Conservation (phyloP, 1,284 basidiomycete genomes). For the Boletus sp. region DNA sequence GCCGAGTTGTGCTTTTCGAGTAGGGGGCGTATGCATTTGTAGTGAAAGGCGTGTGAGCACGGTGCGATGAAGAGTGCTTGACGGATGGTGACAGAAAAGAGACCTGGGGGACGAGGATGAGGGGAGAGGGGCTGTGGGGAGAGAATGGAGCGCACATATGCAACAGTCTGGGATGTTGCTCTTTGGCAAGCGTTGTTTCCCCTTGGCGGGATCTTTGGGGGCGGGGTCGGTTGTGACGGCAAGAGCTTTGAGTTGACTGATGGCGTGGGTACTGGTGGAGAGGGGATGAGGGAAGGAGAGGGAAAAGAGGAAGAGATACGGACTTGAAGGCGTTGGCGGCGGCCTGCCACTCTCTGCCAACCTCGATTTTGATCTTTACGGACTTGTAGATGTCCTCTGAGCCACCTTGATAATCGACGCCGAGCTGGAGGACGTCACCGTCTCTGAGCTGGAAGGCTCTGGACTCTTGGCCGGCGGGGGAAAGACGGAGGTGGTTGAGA, state of each 20-base stretch:
- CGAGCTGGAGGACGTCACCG: slow-evolving; percentile 94
- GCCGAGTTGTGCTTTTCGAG: slow-evolving; percentile 88
- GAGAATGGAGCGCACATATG: slow-evolving; percentile 68
- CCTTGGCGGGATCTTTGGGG: slow-evolving; percentile 19
- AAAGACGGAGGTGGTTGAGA: slow-evolving; percentile 92
- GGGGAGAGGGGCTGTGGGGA: background rate
- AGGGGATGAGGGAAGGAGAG: background rate
- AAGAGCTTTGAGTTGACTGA: slow-evolving; percentile 81
- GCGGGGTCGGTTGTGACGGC: slow-evolving; percentile 43
- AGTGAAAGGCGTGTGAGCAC: slow-evolving; percentile 97
- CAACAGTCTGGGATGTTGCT: slow-evolving; percentile 86
- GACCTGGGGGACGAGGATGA: slow-evolving; percentile 49
- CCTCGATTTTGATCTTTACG: slow-evolving; percentile 95
- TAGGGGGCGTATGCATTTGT: slow-evolving; percentile 96
- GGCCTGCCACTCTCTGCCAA: slow-evolving; percentile 89
- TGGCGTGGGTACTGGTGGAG: slow-evolving; percentile 65
- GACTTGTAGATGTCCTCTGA: slow-evolving; percentile 98
- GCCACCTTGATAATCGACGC: slow-evolving; percentile 98
- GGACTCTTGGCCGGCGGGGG: slow-evolving; percentile 82
- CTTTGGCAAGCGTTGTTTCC: slow-evolving; percentile 48
- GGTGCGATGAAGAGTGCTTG: slow-evolving; percentile 98
- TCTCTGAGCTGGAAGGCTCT: slow-evolving; percentile 85
- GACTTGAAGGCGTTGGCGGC: slow-evolving; percentile 95
- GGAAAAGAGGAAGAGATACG: slow-evolving; percentile 39
- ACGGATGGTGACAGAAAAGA: slow-evolving; percentile 93